Base-by-base conservation (phyloP, 352 stramenopile genomes). In the Blastocystis hominis region DNA sequence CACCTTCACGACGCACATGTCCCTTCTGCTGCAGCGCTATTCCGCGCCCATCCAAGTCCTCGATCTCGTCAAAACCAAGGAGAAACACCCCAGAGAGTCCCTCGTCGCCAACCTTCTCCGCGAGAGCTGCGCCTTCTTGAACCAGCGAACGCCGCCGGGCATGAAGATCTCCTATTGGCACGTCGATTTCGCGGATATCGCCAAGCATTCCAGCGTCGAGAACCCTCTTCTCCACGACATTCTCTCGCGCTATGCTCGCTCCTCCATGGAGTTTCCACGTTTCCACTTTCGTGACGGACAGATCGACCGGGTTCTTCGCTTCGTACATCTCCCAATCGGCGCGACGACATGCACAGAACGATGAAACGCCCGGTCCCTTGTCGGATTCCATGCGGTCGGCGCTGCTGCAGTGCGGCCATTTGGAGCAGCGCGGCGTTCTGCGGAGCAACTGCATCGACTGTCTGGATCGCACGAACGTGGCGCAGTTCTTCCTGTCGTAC, bases 361-460 rank as follows among this genome's bases (percentile, higher is more conserved):
- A 84, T 24, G 72, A 84, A 0, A 10, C 20, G 9, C 46, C 36
- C 20, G 50, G 38, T 47, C n/a, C 20, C 30, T 15, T 64, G 20
- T 47, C 72, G 2, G 10, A 63, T 42, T 24, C 72, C 40, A 68
- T 84, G 36, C 17, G 53, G 38, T 44, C 42, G 30, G 20, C n/a
- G 38, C 72, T 84, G 44, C 0, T 84, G 1, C 30, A 50, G 38
- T 94, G 93, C 40, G 92, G 94, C 86, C 93, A 94, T 95, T 88
- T 97, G 50, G 95, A 98, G 88, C 97, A 99, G 89, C 92, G 93
- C 63, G 97, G 97, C 1, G 94, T 99, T 44, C 90, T 99, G 9
- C 93, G 97, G 44, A 99, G 96, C 0, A 99, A 99, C 90, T 99
- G 97, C 88, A 99, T 99, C 75, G 97, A 99, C 89, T 97, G 93